Evolutionary conservation across 2,329 filamentous ascomycete genomes (phyloP), one percentile per base, ranked within the genome.

Genomic region (Fusarium brevicatenulatum): DNA sequence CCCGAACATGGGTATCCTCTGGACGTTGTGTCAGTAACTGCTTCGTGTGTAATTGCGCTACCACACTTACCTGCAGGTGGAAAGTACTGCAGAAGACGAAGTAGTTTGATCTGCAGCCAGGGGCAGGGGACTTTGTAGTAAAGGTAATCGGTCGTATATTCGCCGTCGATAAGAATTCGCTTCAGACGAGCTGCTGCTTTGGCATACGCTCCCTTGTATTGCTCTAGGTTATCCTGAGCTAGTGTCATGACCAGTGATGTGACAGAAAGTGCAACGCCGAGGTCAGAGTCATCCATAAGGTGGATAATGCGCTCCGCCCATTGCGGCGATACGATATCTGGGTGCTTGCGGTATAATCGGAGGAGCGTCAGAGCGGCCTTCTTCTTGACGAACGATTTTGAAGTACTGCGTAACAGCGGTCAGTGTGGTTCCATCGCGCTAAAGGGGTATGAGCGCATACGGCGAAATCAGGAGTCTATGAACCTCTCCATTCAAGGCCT

Each of bases 121-220:
- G 96, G 96, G 80, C 96, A 99, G 2, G 96, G 96, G n/a, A 99
- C 96, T 79, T 98, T 98, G 87, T 99, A 99, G 85, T 99, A 99
- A 32, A 98, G 89, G 80, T 99, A 99, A 80, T 98, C 96, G 63
- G 91, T 89, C 1, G 94, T 90, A 78, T 94, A 96, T 76, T 99
- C 95, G 72, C 92, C 92, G 76, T 98, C 95, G 32, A 98, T 91
- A 21, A 98, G 88, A 74, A 98, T 93, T 74, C 93, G 92, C 85
- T 97, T 97, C 77, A 99, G 83, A 63, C 95, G 88, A 70, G 94
- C 93, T 2, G 95, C 95, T 37, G 95, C 95, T 84, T 98, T 99
- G 72, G 95, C 91, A 80, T 98, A 98, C 77, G 94, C 94, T 46
- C 95, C 95, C 82, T 93, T 95, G 86, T 98, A 99, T 79, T 95